Percentiles rank a stretch among this genome's conserved stretches.
phyloP scores from a whole-genome alignment of 805 yeast species.

The Clavispora phyllophila region DNA sequence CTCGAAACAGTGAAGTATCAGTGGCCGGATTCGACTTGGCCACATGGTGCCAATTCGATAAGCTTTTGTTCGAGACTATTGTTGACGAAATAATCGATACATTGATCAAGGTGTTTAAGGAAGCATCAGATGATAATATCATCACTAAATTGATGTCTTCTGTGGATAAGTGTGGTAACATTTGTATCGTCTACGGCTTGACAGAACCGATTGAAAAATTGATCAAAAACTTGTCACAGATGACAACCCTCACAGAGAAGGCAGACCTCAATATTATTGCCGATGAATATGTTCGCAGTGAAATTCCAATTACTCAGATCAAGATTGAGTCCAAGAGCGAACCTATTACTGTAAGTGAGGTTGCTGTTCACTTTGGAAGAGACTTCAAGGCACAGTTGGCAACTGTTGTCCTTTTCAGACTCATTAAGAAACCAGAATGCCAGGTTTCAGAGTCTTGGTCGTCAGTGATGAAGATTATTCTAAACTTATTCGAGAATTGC shows the following conservation, averaged over 20 bases:
- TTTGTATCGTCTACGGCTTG: conserved; percentile 63
- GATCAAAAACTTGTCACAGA: conserved; percentile 57
- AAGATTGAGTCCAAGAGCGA: conserved; percentile 50
- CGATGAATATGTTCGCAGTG: conserved; percentile 21
- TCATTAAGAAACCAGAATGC: conserved; percentile 55
- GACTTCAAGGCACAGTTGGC: conserved; percentile 91
- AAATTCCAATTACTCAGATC: conserved; percentile 32
- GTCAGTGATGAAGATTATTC: conserved; percentile 51
- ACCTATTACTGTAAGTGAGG: conserved; percentile 70
- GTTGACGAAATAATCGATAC: conserved; percentile 68
- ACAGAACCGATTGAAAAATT: conserved; percentile 58
- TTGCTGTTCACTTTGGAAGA: conserved; percentile 78
- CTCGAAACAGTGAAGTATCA: conserved; percentile 9
- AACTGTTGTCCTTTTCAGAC: conserved; percentile 76
- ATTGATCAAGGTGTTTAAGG: conserved; percentile 71
- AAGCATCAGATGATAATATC: conserved; percentile 86
- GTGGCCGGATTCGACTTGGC: conserved; percentile 15
- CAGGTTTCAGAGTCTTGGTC: conserved; percentile 56
- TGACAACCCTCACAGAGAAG: conserved; percentile 59
- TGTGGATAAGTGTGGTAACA: conserved; percentile 75
- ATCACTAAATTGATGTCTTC: conserved; percentile 83
- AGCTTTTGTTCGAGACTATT: conserved; percentile 58
- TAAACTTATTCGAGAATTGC: conserved; percentile 67
- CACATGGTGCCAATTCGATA: conserved; percentile 57
- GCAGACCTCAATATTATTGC: conserved; percentile 11